These are phyloP conservation scores for Pichia cephalocereana DNA, from an alignment of 805 yeast species.

Conservation along the genomic window DNA sequence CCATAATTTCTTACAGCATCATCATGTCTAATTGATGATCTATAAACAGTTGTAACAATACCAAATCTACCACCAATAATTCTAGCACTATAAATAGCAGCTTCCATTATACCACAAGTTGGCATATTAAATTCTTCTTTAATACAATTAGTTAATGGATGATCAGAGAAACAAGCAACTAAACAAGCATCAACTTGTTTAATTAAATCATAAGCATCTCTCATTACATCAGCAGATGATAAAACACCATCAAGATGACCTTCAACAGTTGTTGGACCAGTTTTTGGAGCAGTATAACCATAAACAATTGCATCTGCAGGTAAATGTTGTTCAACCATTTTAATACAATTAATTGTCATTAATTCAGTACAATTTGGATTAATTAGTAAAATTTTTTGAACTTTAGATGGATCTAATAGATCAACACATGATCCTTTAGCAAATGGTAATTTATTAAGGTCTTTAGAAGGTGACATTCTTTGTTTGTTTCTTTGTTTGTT, in stretches of 20 bases:
- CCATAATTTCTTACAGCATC: conserved; percentile 24
- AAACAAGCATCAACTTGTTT: conserved; percentile 24
- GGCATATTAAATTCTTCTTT: conserved; percentile 29
- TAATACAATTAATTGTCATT: conserved; percentile 25
- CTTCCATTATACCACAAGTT: conserved; percentile 28
- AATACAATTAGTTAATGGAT: conserved; percentile 26
- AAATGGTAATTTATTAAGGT: background rate
- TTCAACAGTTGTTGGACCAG: conserved; percentile 25
- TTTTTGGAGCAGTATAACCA: conserved; percentile 24
- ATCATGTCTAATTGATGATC: conserved; percentile 26
- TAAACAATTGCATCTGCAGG: conserved; percentile 25
- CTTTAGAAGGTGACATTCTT: background rate
- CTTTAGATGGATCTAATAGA: background rate
- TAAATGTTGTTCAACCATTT: conserved; percentile 20
- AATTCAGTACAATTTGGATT: conserved; percentile 25
- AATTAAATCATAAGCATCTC: conserved; percentile 22
- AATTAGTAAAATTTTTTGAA: conserved; percentile 19
- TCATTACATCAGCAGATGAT: conserved; percentile 24
- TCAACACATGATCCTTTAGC: conserved; percentile 3
- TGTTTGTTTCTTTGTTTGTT: too few relatives aligned
- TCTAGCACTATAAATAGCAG: conserved; percentile 26
- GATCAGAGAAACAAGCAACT: conserved; percentile 29
- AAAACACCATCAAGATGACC: conserved; percentile 28
- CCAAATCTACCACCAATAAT: conserved; percentile 27
- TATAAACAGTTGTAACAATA: conserved; percentile 23